Evolutionary conservation across 2,329 filamentous ascomycete genomes (phyloP).

Genomic region (Penicillium griseofulvum): DNA sequence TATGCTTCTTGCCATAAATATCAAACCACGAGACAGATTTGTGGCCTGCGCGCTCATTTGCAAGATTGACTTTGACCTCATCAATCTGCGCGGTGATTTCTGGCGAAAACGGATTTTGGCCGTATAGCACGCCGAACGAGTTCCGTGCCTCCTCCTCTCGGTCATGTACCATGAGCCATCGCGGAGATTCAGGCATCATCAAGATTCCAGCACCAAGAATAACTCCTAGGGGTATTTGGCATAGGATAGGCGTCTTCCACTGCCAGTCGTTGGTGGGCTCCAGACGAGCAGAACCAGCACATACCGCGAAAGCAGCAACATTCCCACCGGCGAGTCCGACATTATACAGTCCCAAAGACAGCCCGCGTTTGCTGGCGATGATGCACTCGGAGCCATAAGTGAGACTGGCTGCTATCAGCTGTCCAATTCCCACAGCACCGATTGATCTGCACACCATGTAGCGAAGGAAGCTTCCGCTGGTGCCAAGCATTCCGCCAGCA

Average conservation of each 20-base stretch:
- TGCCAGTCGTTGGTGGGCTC: constrained; percentile 26
- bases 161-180: constrained; percentile 24
- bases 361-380: constrained; percentile 22
- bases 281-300: constrained; percentile 25
- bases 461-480: constrained; percentile 20
- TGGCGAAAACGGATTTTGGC: constrained; percentile 18
- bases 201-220: constrained; percentile 25
- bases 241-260: constrained; percentile 32
- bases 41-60: constrained; percentile 15
- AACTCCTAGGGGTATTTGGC: constrained; percentile 29
- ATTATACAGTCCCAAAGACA: constrained; percentile 25
- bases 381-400: constrained; percentile 28
- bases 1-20: constrained; percentile 23
- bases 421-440: constrained; percentile 24
- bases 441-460: constrained; percentile 30
- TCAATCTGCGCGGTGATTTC: constrained; percentile 25
- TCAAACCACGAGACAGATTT: constrained; percentile 20
- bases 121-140: constrained; percentile 22
- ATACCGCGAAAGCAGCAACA: constrained; percentile 27
- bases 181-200: constrained; percentile 29
- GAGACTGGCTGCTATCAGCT: constrained; percentile 17
- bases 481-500: constrained; percentile 28
- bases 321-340: constrained; percentile 28
- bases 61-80: constrained; percentile 25
- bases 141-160: constrained; percentile 22